phyloP scores from a whole-genome alignment of 768 basidiomycete species.

The Russula sp. region DNA sequence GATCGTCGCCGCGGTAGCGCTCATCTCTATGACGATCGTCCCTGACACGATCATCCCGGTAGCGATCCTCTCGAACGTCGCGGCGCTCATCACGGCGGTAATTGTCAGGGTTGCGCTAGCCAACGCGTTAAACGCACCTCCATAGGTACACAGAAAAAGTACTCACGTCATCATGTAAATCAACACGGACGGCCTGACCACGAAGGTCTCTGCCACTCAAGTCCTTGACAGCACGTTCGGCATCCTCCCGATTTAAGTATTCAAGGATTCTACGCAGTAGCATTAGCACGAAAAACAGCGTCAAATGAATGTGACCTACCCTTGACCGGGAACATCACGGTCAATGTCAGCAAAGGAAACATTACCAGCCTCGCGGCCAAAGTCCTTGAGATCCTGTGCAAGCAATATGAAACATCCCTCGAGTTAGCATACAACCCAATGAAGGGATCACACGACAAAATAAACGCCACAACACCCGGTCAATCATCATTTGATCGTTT shows the following conservation, averaged over 20 bases:
- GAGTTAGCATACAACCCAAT: constrained; percentile 15
- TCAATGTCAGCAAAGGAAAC: constrained; percentile 96
- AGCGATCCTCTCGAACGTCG: constrained; percentile 50
- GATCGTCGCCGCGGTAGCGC: constrained; percentile 43
- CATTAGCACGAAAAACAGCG: constrained; percentile 8
- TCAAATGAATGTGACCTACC: constrained; percentile 50
- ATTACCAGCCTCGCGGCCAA: constrained; percentile 89
- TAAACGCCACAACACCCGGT: not conserved
- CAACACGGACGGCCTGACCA: constrained; percentile 73
- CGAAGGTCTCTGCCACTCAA: constrained; percentile 86
- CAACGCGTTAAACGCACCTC: constrained; percentile 17
- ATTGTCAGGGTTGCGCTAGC: constrained; percentile 68
- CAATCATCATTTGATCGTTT: not conserved
- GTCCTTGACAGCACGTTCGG: constrained; percentile 88
- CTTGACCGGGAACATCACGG: constrained; percentile 78
- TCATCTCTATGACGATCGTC: constrained; percentile 58
- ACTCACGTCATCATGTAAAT: constrained; percentile 59
- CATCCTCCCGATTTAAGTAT: constrained; percentile 84
- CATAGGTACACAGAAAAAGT: constrained; percentile 12
- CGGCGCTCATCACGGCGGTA: constrained; percentile 74
- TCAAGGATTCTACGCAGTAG: constrained; percentile 69
- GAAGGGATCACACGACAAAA: not conserved
- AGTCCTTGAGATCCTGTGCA: constrained; percentile 92
- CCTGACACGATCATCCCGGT: constrained; percentile 31
- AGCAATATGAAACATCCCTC: not conserved